phyloP scores from a whole-genome alignment of 495 filamentous ascomycete genomes.

The Stereocaulon alpinum region DNA sequence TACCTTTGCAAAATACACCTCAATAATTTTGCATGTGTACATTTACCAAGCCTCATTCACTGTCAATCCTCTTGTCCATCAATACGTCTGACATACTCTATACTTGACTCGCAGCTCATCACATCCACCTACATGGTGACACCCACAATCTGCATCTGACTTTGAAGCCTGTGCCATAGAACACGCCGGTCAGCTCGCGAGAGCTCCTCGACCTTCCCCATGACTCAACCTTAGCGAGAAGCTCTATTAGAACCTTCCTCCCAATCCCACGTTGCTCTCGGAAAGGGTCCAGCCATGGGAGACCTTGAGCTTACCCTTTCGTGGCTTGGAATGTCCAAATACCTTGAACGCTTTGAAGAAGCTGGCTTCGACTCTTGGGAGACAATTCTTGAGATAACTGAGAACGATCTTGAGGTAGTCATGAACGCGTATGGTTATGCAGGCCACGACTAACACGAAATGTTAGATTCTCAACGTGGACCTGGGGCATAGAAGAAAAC shows the following conservation, averaged over 20 bases:
- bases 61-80: neutral
- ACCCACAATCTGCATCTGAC: neutral
- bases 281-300: conserved; percentile 33
- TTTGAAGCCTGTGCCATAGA: neutral
- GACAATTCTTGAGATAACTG: conserved; percentile 66
- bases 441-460: neutral
- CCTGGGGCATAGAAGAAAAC: conserved; percentile 21
- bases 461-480: conserved; percentile 16
- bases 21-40: neutral
- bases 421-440: neutral
- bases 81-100: neutral
- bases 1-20: neutral
- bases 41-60: neutral
- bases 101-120: too few relatives aligned
- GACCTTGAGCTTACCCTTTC: conserved; percentile 50
- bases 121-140: too few relatives aligned
- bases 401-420: conserved; percentile 58
- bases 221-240: neutral
- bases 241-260: neutral
- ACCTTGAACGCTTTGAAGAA: conserved; percentile 55
- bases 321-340: conserved; percentile 64
- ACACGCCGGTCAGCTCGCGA: neutral
- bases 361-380: conserved; percentile 79
- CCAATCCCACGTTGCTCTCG: neutral
- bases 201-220: neutral